Evolutionary conservation across 2,329 filamentous ascomycete genomes (phyloP).

Genomic region (Parastagonospora nodorum): DNA sequence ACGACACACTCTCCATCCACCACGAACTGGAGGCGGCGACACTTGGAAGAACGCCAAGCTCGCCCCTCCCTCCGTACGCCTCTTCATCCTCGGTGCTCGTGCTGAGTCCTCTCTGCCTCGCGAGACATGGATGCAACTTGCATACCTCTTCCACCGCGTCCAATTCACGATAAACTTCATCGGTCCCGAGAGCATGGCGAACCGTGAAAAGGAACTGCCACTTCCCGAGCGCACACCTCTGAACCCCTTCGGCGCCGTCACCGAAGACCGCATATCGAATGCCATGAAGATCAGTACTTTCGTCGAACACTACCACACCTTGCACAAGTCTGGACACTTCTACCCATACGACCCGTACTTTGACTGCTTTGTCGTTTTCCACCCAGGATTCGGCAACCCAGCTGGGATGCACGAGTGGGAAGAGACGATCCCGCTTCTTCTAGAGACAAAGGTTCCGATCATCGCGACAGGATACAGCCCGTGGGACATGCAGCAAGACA

Average conservation of each 20-base stretch:
- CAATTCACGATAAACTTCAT: conserved; percentile 92
- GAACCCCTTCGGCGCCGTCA: conserved; percentile 92
- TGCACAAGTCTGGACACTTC: conserved; percentile 90
- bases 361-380: conserved; percentile 96
- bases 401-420: conserved; percentile 93
- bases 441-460: conserved; percentile 95
- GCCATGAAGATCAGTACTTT: conserved; percentile 97
- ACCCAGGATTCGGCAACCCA: conserved; percentile 93
- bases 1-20: conserved; percentile 91
- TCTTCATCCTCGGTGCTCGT: conserved; percentile 92
- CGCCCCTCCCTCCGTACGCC: conserved; percentile 82
- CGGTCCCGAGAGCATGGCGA: conserved; percentile 93
- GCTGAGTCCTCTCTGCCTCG: conserved; percentile 97
- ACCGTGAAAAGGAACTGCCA: conserved; percentile 90
- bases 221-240: conserved; percentile 80
- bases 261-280: conserved; percentile 87
- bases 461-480: conserved; percentile 96
- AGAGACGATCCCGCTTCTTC: conserved; percentile 82
- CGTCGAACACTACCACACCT: conserved; percentile 96
- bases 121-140: conserved; percentile 90
- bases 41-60: conserved; percentile 80
- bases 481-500: conserved; percentile 90
- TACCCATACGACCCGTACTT: conserved; percentile 97
- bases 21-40: conserved; percentile 73
- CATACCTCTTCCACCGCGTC: conserved; percentile 93